A percentile compares a stretch with the other conserved stretches of the same genome.
These are phyloP conservation scores for Neurospora tetrasperma DNA, from an alignment of 495 filamentous ascomycete genomes.

Conservation along the genomic window DNA sequence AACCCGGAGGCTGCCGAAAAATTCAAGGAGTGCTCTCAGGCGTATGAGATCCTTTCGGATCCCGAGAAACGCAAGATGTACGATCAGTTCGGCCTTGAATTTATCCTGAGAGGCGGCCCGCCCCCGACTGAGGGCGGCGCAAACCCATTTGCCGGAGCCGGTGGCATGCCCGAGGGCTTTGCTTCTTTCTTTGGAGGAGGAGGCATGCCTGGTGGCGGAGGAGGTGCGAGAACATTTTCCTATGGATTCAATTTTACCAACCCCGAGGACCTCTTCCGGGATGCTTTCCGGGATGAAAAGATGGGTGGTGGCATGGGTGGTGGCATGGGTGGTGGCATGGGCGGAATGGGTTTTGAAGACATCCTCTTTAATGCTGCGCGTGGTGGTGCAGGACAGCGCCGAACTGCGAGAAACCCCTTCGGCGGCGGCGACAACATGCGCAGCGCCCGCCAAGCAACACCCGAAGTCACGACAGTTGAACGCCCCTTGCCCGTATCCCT, in stretches of 20 bases:
- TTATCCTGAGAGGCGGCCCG: slow-evolving; percentile 73
- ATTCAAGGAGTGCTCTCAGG: slow-evolving; percentile 93
- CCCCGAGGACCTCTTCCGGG: slow-evolving; percentile 73
- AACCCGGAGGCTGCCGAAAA: slow-evolving; percentile 74
- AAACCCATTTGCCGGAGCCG: slow-evolving; percentile 38
- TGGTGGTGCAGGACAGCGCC: slow-evolving; percentile 29
- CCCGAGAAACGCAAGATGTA: slow-evolving; percentile 95
- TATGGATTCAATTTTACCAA: slow-evolving; percentile 69
- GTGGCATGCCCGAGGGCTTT: slow-evolving; percentile 25
- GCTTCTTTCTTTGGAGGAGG: slow-evolving; percentile 18
- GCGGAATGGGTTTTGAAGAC: slow-evolving; percentile 25
- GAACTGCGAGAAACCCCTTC: slow-evolving; percentile 29
- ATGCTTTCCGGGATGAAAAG: slow-evolving; percentile 56
- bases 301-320: slow-evolving; percentile 34
- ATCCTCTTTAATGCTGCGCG: slow-evolving; percentile 20
- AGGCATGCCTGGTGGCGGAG: slow-evolving; percentile 16
- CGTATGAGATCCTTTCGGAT: slow-evolving; percentile 95
- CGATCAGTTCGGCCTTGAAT: slow-evolving; percentile 90
- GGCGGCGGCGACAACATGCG: slow-evolving; percentile 39
- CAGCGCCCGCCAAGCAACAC: slow-evolving; percentile 44
- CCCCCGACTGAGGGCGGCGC: slow-evolving; percentile 37
- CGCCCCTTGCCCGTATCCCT: slow-evolving; percentile 69
- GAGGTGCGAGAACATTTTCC: slow-evolving; percentile 47
- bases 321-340: slow-evolving; percentile 27
- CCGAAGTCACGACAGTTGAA: slow-evolving; percentile 85